Evolutionary conservation across 225 moss, liverwort and hornwort genomes (phyloP).

Genomic region (Climacium dendroides): DNA sequence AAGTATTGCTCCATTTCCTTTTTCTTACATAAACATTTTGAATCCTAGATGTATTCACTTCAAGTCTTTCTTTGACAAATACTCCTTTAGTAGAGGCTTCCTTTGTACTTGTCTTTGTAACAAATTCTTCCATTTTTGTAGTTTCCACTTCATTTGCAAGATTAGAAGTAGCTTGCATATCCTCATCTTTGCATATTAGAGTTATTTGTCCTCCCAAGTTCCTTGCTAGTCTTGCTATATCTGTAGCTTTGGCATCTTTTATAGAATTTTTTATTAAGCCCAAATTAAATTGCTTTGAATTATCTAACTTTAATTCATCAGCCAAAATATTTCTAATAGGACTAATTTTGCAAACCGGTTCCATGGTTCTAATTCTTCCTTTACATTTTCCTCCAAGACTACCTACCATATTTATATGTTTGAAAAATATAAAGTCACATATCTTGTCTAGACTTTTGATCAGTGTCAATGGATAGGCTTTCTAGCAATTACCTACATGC

Average conservation of each 20-base stretch:
- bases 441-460: not conserved
- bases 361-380: not conserved
- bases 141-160: not conserved
- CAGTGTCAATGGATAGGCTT: not conserved
- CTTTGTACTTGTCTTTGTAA: not conserved
- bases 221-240: not conserved
- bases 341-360: not conserved
- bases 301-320: too few species aligned
- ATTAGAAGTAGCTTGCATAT: too few species aligned
- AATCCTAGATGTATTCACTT: not conserved
- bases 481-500: not conserved
- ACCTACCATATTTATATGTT: not conserved
- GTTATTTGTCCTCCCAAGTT: not conserved
- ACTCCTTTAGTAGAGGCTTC: not conserved
- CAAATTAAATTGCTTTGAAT: too few species aligned
- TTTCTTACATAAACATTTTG: constrained; percentile 14
- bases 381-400: not conserved
- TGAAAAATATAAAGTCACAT: not conserved
- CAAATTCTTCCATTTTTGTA: not conserved
- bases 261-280: too few species aligned
- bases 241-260: not conserved
- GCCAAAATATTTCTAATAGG: not conserved
- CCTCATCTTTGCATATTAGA: too few species aligned
- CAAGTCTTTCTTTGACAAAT: not conserved
- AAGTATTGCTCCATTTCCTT: not conserved